phyloP scores from a whole-genome alignment of 495 filamentous ascomycete species.

The Letharia columbiana region DNA sequence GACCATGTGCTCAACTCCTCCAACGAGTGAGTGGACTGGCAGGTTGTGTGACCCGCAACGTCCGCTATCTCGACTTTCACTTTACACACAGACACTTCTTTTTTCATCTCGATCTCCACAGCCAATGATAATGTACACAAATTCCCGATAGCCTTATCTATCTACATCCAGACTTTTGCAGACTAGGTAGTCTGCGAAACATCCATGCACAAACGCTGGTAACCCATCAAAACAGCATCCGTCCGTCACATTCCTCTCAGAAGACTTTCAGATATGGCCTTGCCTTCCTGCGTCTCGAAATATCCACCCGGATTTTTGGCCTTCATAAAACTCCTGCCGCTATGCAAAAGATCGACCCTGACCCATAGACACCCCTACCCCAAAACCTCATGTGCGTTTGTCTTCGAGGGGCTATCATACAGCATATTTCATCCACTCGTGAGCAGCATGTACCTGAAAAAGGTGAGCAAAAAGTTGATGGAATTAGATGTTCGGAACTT shows the following conservation, averaged over 20 bases:
- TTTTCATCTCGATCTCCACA: neutral
- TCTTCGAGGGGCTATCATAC: conserved; percentile 3
- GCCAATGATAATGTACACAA: neutral
- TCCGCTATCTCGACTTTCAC: neutral
- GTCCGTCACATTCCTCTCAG: neutral
- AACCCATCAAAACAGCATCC: neutral
- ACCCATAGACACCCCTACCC: neutral
- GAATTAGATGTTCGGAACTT: conserved; percentile 30
- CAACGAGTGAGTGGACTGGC: neutral
- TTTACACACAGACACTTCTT: neutral
- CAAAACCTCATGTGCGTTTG: neutral
- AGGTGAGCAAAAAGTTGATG: neutral
- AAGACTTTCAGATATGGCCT: neutral
- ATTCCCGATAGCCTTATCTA: neutral
- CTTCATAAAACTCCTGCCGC: conserved; percentile 7
- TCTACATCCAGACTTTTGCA: neutral
- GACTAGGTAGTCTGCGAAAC: neutral
- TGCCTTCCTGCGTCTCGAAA: neutral
- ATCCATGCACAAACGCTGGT: neutral
- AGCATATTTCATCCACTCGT: conserved; percentile 21
- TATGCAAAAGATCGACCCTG: conserved; percentile 10
- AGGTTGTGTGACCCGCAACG: neutral
- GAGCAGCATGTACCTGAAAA: conserved; percentile 24
- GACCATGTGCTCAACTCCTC: neutral
- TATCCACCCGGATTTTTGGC: neutral